Base-by-base conservation (phyloP, 177 flowering plant genomes). In the Vitis hybrid region DNA sequence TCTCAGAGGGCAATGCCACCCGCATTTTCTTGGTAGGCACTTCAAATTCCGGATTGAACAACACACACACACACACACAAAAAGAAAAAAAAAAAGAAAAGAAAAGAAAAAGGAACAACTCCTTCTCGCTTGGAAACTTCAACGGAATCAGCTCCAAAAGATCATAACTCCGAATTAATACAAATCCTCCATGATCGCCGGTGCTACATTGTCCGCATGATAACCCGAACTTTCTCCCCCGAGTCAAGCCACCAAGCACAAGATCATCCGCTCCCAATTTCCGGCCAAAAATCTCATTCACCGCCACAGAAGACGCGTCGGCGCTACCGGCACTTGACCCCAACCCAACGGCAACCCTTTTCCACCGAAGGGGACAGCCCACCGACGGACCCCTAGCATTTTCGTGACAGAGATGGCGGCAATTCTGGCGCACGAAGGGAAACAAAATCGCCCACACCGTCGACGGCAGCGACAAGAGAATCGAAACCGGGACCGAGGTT, bases 401-500 rank as follows among this genome's bases (percentile, higher is more conserved):
- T 85, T 84, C 93, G 92, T 91, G 18, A 81, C 87, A 18, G 91
- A 83, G 18, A 88, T 81, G 21, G 97, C 97, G 11, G 94, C 90
- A 67, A 94, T 94, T 7, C 97, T 97, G 11, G 97, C 97, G 69
- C 98, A 94, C 73, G 62, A 35, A 90, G 73, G 48, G 90, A 74
- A 67, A 94, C 92, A 65, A 54, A 66, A 79, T 93, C 98, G 35
- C 98, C 98, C 54, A 92, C 50, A 20, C 96, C 95, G 49, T 90
- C 95, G 48, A 93, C 91, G 52, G 98, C 96, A 77, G 92, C 87
- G 50, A 97, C 98, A n/a, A 94, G 87, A 84, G 88, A 91, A 73
- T 94, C 98, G 64, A 91, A 94, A 30, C 97, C 92, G 0, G 97
- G 97, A 51, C 98, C 98, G 48, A 94, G 90, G 72, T 94, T 94